Conservation (phyloP, 441 rosid genomes). For the Erysimum cheiri region DNA sequence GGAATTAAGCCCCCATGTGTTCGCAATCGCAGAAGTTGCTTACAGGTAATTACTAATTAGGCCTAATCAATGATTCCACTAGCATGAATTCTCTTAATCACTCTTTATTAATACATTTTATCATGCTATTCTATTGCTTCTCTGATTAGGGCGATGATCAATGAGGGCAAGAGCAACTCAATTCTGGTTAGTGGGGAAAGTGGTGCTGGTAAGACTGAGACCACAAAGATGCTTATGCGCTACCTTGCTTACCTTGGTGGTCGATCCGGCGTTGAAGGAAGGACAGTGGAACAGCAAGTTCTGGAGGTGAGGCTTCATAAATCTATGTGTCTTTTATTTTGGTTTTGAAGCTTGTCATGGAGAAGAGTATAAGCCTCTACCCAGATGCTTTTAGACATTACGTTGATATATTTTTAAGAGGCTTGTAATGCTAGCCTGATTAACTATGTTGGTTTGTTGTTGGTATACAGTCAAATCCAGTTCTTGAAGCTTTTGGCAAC, state of each 20-base stretch:
- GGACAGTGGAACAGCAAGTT: conserved; percentile 99
- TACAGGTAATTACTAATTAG: conserved; percentile 72
- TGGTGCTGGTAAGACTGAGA: conserved; percentile 99
- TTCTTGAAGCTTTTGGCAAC: conserved; percentile 99
- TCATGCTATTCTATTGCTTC: conserved; percentile 36
- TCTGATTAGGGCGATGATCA: conserved; percentile 87
- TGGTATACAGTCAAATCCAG: conserved; percentile 93
- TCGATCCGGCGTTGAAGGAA: conserved; percentile 96
- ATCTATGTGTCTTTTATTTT: not conserved
- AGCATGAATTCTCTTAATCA: conserved; percentile 5
- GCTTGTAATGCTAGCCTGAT: conserved; percentile 37
- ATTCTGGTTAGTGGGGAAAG: conserved; percentile 99
- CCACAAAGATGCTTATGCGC: conserved; percentile 99
- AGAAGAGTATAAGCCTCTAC: conserved; percentile 19
- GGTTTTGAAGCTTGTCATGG: conserved; percentile 11
- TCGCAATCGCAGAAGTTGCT: conserved; percentile 97
- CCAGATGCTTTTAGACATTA: conserved; percentile 1
- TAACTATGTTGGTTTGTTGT: conserved; percentile 35
- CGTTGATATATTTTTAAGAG: conserved; percentile 11
- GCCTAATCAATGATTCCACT: conserved; percentile 7
- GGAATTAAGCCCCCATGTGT: conserved; percentile 98
- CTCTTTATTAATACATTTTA: conserved; percentile 27
- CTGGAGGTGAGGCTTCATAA: conserved; percentile 70
- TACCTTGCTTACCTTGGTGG: conserved; percentile 99
- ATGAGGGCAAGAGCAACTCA: conserved; percentile 97